Conservation (phyloP, 2,329 filamentous ascomycete genomes). For the Microsporum ferrugineum region DNA sequence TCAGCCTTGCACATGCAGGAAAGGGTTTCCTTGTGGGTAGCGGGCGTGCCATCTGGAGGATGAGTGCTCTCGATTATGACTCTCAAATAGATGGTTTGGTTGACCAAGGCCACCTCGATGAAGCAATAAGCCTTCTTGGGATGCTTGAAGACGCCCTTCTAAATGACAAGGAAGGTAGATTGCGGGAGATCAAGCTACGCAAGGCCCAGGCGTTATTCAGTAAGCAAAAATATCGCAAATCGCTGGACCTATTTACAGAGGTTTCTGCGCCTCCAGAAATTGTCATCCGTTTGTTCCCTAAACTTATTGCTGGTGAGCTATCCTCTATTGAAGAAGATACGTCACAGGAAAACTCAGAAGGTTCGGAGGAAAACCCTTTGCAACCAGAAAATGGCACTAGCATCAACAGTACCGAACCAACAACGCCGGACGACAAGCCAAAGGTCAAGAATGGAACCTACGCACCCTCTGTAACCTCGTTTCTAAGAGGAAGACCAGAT, state of each 20-base stretch:
- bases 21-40: conserved; percentile 93
- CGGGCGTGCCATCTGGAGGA: conserved; percentile 87
- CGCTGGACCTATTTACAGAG: conserved; percentile 82
- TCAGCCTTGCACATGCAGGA: conserved; percentile 87
- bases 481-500: conserved; percentile 27
- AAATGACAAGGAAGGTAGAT: conserved; percentile 64
- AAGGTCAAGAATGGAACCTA: conserved; percentile 22
- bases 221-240: conserved; percentile 68
- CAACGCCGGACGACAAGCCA: conserved; percentile 18
- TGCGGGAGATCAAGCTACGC: conserved; percentile 78
- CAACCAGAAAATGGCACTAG: conserved; percentile 21
- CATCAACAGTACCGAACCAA: conserved; percentile 18
- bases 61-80: conserved; percentile 87
- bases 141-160: conserved; percentile 91
- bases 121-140: conserved; percentile 76
- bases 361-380: conserved; percentile 13
- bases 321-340: conserved; percentile 49
- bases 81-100: conserved; percentile 76
- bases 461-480: conserved; percentile 29
- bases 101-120: conserved; percentile 63
- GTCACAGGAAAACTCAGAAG: conserved; percentile 16
- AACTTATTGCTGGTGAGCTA: conserved; percentile 68
- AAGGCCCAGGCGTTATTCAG: conserved; percentile 82
- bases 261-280: conserved; percentile 81
- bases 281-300: conserved; percentile 76